These are phyloP conservation scores for Cystobasidiopsis lactophilus DNA, from an alignment of 768 basidiomycete genomes.

Conservation along the genomic window DNA sequence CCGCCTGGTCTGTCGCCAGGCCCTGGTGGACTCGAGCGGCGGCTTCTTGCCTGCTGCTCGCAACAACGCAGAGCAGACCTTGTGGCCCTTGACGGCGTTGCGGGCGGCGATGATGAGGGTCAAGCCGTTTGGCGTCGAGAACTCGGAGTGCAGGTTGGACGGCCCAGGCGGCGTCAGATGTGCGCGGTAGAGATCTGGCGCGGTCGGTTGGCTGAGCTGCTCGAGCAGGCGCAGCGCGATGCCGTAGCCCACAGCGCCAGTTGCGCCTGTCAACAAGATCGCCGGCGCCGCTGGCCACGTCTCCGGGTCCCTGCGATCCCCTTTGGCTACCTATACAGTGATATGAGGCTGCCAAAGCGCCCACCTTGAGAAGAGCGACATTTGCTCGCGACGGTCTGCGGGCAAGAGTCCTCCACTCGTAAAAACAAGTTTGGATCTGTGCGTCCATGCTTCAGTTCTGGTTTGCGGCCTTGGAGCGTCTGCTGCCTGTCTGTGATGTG, in stretches of 20 bases:
- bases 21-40: background rate
- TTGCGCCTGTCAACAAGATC: background rate
- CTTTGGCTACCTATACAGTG: too few species aligned
- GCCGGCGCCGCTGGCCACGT: background rate
- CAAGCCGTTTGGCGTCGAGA: background rate
- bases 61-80: background rate
- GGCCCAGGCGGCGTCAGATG: background rate
- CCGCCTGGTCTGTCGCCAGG: background rate
- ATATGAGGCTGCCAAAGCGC: too few species aligned
- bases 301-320: background rate
- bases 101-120: background rate
- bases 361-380: too few species aligned
- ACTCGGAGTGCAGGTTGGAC: background rate
- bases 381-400: too few species aligned
- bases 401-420: too few species aligned
- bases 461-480: too few species aligned
- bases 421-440: too few species aligned
- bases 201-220: background rate
- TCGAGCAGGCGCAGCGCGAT: background rate
- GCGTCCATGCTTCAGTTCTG: too few species aligned
- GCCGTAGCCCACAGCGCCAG: background rate
- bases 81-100: slow-evolving; percentile 2
- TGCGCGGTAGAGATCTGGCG: background rate
- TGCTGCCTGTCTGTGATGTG: too few species aligned
- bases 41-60: background rate